Conservation (phyloP, 2,329 filamentous ascomycete species). For the Penicillium sp. region DNA sequence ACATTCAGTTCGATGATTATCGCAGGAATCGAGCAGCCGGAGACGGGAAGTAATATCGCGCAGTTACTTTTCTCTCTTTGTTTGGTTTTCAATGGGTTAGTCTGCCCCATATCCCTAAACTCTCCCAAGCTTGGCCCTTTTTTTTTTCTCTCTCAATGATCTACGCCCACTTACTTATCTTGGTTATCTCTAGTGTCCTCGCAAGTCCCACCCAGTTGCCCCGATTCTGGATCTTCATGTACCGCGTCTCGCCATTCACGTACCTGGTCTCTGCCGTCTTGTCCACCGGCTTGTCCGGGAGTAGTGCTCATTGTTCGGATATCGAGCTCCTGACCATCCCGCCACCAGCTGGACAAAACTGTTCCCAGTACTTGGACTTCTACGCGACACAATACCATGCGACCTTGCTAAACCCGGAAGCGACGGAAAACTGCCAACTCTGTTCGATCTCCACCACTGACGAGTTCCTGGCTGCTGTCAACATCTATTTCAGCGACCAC, state of each 20-base stretch:
- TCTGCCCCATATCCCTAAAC: neutral
- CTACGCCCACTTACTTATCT: neutral
- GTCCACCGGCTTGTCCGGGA: conserved; percentile 38
- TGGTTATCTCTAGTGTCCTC: conserved; percentile 41
- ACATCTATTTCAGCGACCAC: conserved; percentile 47
- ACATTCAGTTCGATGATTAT: conserved; percentile 75
- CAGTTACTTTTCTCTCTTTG: conserved; percentile 61
- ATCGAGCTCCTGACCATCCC: conserved; percentile 34
- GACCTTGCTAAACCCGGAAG: conserved; percentile 44
- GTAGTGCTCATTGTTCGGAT: conserved; percentile 28
- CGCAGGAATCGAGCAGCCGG: conserved; percentile 66
- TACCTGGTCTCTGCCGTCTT: conserved; percentile 55
- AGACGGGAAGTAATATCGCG: conserved; percentile 65
- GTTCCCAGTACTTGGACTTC: conserved; percentile 49
- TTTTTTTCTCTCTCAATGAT: neutral
- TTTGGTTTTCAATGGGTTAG: conserved; percentile 52
- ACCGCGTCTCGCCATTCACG: conserved; percentile 66
- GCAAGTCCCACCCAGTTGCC: conserved; percentile 60
- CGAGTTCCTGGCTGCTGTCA: conserved; percentile 46
- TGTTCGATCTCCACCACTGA: conserved; percentile 50
- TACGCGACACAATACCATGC: conserved; percentile 43
- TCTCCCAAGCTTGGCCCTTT: neutral
- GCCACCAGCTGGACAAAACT: conserved; percentile 63
- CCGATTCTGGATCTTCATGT: conserved; percentile 79
- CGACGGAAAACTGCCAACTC: conserved; percentile 51